These are phyloP conservation scores for Aspergillus sp. DNA, from an alignment of 2,329 filamentous ascomycete species.

Conservation along the genomic window DNA sequence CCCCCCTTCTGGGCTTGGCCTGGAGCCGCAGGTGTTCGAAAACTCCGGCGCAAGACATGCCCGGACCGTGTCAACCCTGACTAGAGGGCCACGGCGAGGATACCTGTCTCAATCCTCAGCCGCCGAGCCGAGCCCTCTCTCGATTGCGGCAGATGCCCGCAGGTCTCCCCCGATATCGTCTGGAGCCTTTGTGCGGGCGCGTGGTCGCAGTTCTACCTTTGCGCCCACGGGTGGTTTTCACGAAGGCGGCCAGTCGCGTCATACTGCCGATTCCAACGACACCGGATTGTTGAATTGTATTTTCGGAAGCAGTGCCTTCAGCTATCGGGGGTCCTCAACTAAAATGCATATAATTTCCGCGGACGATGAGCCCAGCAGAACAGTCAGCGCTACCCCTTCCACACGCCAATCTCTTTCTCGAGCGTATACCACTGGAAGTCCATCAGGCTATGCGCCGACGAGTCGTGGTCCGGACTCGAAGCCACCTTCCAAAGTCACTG, in stretches of 20 bases:
- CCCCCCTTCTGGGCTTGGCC: slow-evolving; percentile 31
- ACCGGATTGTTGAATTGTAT: slow-evolving; percentile 56
- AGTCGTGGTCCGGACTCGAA: slow-evolving; percentile 31
- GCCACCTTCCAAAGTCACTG: slow-evolving; percentile 48
- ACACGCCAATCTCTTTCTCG: slow-evolving; percentile 35
- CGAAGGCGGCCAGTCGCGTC: slow-evolving; percentile 35
- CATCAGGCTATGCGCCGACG: slow-evolving; percentile 24
- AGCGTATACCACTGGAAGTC: slow-evolving; percentile 36
- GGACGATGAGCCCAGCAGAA: slow-evolving; percentile 31
- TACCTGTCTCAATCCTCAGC: slow-evolving; percentile 33
- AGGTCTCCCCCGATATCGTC: slow-evolving; percentile 30
- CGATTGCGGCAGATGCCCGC: slow-evolving; percentile 31
- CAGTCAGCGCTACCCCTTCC: slow-evolving; percentile 24
- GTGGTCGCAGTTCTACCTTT: slow-evolving; percentile 46
- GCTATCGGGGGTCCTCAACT: slow-evolving; percentile 57
- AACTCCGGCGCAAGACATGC: slow-evolving; percentile 30
- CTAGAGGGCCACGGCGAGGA: slow-evolving; percentile 33
- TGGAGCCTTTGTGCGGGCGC: slow-evolving; percentile 40
- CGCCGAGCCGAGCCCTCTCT: slow-evolving; percentile 32
- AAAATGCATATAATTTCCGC: slow-evolving; percentile 58
- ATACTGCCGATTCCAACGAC: slow-evolving; percentile 50
- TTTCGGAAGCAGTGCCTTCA: slow-evolving; percentile 58
- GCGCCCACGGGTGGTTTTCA: slow-evolving; percentile 31
- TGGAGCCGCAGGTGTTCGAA: slow-evolving; percentile 33
- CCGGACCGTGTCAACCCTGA: slow-evolving; percentile 37